Conservation (phyloP, 202 grass and related monocot species). For the Schoenoplectus triqueter region DNA sequence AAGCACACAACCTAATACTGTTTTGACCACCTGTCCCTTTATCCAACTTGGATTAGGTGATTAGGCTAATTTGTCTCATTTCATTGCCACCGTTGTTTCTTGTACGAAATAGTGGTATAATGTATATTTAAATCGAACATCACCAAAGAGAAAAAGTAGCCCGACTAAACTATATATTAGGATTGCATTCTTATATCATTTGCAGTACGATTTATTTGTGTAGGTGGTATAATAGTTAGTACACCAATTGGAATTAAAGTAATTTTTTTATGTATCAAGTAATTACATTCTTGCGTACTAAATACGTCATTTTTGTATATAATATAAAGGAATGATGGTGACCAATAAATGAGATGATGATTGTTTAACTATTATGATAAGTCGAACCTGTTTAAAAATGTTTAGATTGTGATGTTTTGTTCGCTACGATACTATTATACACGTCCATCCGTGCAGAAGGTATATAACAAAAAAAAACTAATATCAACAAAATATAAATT, state of each 20-base stretch:
- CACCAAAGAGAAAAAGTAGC: too few relatives aligned
- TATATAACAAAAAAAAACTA: background rate
- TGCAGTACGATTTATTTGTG: background rate
- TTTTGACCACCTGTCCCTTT: constrained; percentile 22
- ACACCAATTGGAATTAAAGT: background rate
- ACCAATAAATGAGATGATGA: constrained; percentile 1
- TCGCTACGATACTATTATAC: background rate
- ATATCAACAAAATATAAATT: constrained; percentile 1
- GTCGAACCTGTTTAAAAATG: background rate
- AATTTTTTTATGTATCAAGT: background rate
- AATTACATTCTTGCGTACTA: background rate
- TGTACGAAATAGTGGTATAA: background rate
- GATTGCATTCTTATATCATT: background rate
- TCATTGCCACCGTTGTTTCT: constrained; percentile 13
- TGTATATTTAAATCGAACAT: background rate
- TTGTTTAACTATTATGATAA: constrained; percentile 3
- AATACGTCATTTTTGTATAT: background rate
- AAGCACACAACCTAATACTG: constrained; percentile 10
- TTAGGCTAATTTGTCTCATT: background rate
- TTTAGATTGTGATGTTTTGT: background rate
- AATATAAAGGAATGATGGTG: background rate
- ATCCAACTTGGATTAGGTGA: constrained; percentile 12
- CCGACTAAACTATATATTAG: background rate
- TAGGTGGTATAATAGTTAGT: background rate
- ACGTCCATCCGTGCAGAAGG: background rate